Base-by-base conservation (phyloP, 345 rosid species). In the Citrus reticulata region DNA sequence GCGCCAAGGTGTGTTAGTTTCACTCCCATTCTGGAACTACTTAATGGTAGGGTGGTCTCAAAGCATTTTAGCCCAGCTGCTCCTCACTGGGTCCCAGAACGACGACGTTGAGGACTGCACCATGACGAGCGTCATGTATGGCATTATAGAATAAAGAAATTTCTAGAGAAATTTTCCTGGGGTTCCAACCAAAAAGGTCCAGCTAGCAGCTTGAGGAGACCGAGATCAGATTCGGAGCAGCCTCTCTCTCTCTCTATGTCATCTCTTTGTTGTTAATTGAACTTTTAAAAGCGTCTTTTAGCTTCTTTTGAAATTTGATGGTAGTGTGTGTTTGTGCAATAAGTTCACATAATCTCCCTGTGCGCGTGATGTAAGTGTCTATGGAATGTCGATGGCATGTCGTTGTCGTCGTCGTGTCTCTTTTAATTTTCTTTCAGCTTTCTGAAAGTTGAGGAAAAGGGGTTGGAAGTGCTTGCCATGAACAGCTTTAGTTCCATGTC, bases 1-100 rank as follows among this genome's bases (percentile, higher is more conserved):
- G 91, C 84, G 7, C 98, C 98, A 3, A 88, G 98, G 78, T 95
- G 98, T 76, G 95, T 95, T 76, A 95, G 89, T 72, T 92, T 89
- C 75, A 86, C 86, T 11, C 98, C 98, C 0, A 90, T 95, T 11
- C 68, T 91, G 88, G 98, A 93, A 74, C 84, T 95, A 65, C 91
- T 95, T 13, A 89, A 93, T 74, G 85, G 92, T 7, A 84, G 95
- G 78, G 91, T 92, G 32, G 87, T 89, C 64, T 91, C 98, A 17
- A 82, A 77, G 55, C 93, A 93, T 81, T 90, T 93, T 40, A 95
- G 99, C 84, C 97, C 86, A 34, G 81, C 86, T 32, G n/a, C 69
- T 57, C 98, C 99, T 2, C 86, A 86, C 22, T 93, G 99, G 99
- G 83, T 85, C 7, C 89, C 91, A 1, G 90, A 84, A 68, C 82